These are phyloP conservation scores for Hebeloma cylindrosporum DNA, from an alignment of 768 basidiomycete genomes.

Conservation along the genomic window DNA sequence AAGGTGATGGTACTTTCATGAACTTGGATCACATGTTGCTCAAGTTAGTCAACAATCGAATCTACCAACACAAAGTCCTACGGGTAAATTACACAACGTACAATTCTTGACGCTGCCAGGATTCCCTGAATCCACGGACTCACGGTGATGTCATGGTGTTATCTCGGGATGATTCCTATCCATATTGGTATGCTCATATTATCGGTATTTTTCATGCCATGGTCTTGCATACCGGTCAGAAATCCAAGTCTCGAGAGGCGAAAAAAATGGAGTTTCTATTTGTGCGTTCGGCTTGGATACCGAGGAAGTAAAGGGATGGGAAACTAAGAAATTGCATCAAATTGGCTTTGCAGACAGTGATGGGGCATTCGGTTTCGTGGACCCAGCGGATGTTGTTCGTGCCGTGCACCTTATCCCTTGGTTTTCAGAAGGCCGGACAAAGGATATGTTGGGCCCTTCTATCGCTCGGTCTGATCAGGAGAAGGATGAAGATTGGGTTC, in stretches of 20 bases:
- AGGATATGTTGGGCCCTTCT: conserved; percentile 13
- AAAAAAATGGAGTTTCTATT: conserved; percentile 28
- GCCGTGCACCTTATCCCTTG: conserved; percentile 16
- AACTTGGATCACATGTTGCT: conserved; percentile 20
- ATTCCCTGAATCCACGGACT: conserved; percentile 38
- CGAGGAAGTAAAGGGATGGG: conserved; percentile 2
- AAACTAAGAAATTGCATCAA: conserved; percentile 2
- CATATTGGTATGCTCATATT: conserved; percentile 23
- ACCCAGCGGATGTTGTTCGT: conserved; percentile 16
- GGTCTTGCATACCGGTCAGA: conserved; percentile 4
- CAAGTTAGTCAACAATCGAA: conserved; percentile 22
- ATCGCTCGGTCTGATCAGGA: conserved; percentile 5
- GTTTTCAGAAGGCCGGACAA: conserved; percentile 1
- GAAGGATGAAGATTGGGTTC: conserved; percentile 30
- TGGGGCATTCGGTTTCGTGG: conserved; percentile 19
- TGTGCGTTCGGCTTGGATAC: conserved; percentile 9
- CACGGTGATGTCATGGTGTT: conserved; percentile 38
- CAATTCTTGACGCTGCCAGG: conserved; percentile 39
- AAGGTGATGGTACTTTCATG: conserved; percentile 22
- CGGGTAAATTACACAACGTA: conserved; percentile 46
- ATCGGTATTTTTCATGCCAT: conserved; percentile 25
- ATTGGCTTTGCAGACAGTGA: conserved; percentile 6
- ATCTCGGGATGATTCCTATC: conserved; percentile 23
- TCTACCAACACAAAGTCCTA: conserved; percentile 32
- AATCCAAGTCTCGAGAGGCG: neutral